phyloP scores from a whole-genome alignment of 2,329 filamentous ascomycete genomes.

The Endocalyx cinctus region DNA sequence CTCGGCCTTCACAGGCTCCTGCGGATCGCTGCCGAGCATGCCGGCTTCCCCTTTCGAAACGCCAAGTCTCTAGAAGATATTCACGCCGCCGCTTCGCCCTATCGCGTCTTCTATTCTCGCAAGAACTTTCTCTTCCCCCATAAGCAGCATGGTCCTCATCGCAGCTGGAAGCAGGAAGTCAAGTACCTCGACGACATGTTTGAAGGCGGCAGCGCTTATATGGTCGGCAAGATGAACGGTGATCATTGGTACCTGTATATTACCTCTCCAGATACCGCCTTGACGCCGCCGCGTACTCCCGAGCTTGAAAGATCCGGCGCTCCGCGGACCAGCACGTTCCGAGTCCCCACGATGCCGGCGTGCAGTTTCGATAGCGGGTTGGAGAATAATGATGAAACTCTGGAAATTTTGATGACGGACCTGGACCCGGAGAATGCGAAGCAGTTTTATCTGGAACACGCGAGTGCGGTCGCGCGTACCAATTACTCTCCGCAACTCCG shows the following conservation, averaged over 20 bases:
- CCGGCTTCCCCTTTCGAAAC: constrained; percentile 82
- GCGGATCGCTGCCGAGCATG: constrained; percentile 81
- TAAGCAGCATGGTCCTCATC: constrained; percentile 87
- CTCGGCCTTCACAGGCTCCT: constrained; percentile 85
- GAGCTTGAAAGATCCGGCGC: constrained; percentile 38
- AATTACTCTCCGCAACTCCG: constrained; percentile 66
- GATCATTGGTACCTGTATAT: constrained; percentile 99
- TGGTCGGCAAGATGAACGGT: constrained; percentile 99
- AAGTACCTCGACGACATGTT: constrained; percentile 90
- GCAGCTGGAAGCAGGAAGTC: constrained; percentile 97
- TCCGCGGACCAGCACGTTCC: constrained; percentile 45
- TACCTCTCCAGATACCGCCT: constrained; percentile 73
- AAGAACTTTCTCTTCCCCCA: constrained; percentile 98
- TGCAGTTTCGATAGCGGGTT: constrained; percentile 33
- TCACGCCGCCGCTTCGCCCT: constrained; percentile 75
- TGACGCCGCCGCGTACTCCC: constrained; percentile 82
- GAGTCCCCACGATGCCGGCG: constrained; percentile 46
- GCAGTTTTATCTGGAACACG: constrained; percentile 66
- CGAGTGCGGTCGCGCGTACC: constrained; percentile 84
- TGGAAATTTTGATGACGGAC: constrained; percentile 70
- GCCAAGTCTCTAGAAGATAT: constrained; percentile 62
- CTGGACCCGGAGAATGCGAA: constrained; percentile 64
- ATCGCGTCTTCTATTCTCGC: constrained; percentile 96
- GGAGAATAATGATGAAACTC: constrained; percentile 67
- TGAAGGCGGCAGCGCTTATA: constrained; percentile 88